phyloP scores from a whole-genome alignment of 306 rosid genomes.

The Ormosia semicastrata region DNA sequence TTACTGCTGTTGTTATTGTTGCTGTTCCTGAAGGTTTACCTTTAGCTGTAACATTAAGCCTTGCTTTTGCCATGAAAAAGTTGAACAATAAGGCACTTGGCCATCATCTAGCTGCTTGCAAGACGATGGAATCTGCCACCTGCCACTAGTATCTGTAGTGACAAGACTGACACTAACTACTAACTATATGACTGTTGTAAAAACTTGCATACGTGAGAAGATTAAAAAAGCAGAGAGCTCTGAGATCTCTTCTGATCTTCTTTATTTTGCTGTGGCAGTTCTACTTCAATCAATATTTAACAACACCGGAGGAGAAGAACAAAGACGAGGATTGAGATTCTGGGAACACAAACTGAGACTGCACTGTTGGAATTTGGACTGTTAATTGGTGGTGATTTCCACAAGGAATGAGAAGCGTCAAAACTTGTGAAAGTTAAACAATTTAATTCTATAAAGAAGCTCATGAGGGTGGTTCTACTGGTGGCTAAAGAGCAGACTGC shows the following conservation, averaged over 20 bases:
- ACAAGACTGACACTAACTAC: conserved; percentile 95
- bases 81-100: conserved; percentile 99
- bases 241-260: conserved; percentile 58
- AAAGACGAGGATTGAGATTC: conserved; percentile 65
- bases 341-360: conserved; percentile 92
- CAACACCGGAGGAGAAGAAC: conserved; percentile 97
- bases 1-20: conserved; percentile 84
- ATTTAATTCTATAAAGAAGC: conserved; percentile 84
- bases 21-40: conserved; percentile 99
- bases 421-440: conserved; percentile 86
- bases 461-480: conserved; percentile 81
- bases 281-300: conserved; percentile 85
- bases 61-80: conserved; percentile 98
- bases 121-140: conserved; percentile 88
- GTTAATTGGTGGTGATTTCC: conserved; percentile 77
- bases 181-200: conserved; percentile 94
- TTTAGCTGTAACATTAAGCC: conserved; percentile 96
- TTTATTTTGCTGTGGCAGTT: conserved; percentile 54
- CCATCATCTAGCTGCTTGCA: conserved; percentile 94
- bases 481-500: conserved; percentile 75
- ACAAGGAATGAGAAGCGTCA: conserved; percentile 48
- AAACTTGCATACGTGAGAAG: conserved; percentile 76
- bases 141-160: conserved; percentile 87
- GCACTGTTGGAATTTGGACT: conserved; percentile 87
- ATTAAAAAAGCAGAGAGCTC: conserved; percentile 59